Evolutionary conservation across 495 filamentous ascomycete genomes (phyloP), one percentile per base, ranked within the genome.

Genomic region (Evernia prunastri): DNA sequence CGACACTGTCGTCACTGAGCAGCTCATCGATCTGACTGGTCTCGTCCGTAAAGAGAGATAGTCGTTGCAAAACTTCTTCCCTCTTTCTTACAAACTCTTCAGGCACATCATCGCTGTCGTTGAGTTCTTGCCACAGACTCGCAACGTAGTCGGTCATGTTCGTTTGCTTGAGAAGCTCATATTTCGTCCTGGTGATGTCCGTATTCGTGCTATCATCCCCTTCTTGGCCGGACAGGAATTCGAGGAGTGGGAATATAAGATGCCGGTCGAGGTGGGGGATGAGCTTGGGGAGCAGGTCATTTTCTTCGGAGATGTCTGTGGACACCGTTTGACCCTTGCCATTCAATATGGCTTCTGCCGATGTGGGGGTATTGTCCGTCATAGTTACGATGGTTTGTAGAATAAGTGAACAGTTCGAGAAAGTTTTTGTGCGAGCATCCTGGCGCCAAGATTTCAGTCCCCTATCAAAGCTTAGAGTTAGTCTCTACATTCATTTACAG

Each of bases 111-210:
- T 89, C 83, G 62, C 89, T 84, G 68, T 88, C 81, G 76, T 96
- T 84, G 67, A 98, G 84, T 73, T 96, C 87, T 72, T 87, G 83
- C 80, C 95, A 89, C 70, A 98, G 79, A 66, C 86, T 86, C 67
- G 91, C 90, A 47, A 97, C 90, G 74, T 95, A 98, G 76, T 97
- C 94, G 69, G 86, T 91, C 94, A 98, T 98, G 80, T 97, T 95
- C 63, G 94, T 96, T 74, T 88, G 84, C 82, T 96, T 93, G 62
- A 97, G 84, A 36, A 98, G 84, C 75, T 91, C 86, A 74, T 91
- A 96, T 74, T 96, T 96, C 71, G 90, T 85, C 72, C 87, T 85
- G 36, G 83, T 85, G 68, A 92, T 87, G 70, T 91, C 87, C 59
- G 81, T 87, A 70, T 90, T 87, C 59, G 81, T 78, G 40, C 87